phyloP scores from a whole-genome alignment of 805 yeast species.

The Lipomyces orientalis region DNA sequence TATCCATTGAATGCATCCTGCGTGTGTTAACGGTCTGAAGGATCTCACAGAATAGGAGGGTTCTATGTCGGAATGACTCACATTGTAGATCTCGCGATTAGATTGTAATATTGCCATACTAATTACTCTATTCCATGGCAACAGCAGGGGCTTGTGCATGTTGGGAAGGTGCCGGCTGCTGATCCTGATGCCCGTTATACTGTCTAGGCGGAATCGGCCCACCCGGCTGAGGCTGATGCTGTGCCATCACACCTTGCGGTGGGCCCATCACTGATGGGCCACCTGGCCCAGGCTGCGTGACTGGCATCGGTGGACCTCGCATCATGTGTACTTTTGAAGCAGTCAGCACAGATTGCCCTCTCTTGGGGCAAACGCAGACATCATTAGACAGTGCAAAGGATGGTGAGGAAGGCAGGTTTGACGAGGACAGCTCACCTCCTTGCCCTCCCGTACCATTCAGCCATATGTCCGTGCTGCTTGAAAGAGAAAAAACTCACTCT shows the following conservation, averaged over 20 bases:
- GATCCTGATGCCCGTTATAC: slow-evolving; percentile 1
- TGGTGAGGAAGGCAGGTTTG: not conserved
- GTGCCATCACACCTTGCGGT: slow-evolving; percentile 9
- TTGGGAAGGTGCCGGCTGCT: not conserved
- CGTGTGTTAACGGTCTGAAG: not conserved
- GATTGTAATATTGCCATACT: not conserved
- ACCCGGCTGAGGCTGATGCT: slow-evolving; percentile 11
- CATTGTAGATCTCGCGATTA: slow-evolving; percentile 3
- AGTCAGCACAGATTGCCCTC: not conserved
- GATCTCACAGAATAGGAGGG: not conserved
- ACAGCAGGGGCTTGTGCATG: not conserved
- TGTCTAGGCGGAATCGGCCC: no score
- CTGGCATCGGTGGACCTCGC: slow-evolving; percentile 25
- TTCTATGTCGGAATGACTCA: not conserved
- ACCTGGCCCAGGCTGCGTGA: slow-evolving; percentile 12
- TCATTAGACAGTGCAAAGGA: not conserved
- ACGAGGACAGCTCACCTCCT: not conserved
- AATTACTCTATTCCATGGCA: not conserved
- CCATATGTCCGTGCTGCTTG: not conserved
- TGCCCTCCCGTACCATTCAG: not conserved
- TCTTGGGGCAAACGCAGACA: not conserved
- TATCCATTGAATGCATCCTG: slow-evolving; percentile 3
- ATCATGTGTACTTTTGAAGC: slow-evolving; percentile 21
- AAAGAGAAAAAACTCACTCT: slow-evolving; percentile 18
- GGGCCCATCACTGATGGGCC: slow-evolving; percentile 19